These are phyloP conservation scores for Hypoxylon trugodes DNA, from an alignment of 495 filamentous ascomycete genomes.

Conservation along the genomic window DNA sequence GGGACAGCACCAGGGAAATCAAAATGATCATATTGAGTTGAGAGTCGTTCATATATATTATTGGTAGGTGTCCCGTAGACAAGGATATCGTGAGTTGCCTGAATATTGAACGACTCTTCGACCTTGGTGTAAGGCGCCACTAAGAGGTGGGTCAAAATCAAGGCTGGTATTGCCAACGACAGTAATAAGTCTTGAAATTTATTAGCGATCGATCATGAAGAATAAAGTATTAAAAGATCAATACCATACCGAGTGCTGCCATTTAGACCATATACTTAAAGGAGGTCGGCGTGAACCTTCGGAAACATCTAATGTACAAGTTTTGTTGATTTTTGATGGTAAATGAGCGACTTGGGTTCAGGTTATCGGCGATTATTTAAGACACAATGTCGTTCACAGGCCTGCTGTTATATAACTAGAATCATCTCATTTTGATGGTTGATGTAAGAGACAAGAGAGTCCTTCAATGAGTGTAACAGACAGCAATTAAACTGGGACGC, in stretches of 20 bases:
- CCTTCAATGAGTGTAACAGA: too few relatives aligned
- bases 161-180: conserved; percentile 64
- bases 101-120: conserved; percentile 98
- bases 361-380: neutral
- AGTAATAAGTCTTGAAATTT: conserved; percentile 59
- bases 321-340: neutral
- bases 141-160: conserved; percentile 79
- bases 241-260: conserved; percentile 35
- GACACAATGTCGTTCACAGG: conserved; percentile 5
- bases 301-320: neutral
- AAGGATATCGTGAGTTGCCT: conserved; percentile 91
- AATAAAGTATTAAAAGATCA: neutral
- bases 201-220: conserved; percentile 7
- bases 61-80: conserved; percentile 75
- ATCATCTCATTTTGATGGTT: neutral
- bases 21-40: conserved; percentile 83
- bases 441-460: too few relatives aligned
- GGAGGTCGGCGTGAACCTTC: neutral
- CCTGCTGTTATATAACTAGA: conserved; percentile 18
- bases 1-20: conserved; percentile 91
- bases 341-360: neutral
- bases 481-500: neutral
- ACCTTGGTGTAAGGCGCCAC: conserved; percentile 95
- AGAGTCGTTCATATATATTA: conserved; percentile 59
- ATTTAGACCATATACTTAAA: conserved; percentile 6